Evolutionary conservation across 2,329 filamentous ascomycete genomes (phyloP).

Genomic region (Nemania sp.): DNA sequence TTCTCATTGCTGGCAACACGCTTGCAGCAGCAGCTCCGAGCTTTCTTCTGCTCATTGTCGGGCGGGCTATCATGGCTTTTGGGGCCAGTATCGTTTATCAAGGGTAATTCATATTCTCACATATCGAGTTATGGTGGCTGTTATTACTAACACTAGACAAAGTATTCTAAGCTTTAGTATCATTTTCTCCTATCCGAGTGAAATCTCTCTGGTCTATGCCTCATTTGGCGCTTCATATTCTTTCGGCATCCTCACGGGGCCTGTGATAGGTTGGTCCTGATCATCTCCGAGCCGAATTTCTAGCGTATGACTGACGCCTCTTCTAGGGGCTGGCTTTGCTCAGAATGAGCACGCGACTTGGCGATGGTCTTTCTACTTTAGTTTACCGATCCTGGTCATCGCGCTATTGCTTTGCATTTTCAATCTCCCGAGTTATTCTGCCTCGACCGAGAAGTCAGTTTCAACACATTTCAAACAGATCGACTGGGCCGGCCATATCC

Average conservation of each 20-base stretch:
- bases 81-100: slow-evolving; percentile 41
- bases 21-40: slow-evolving; percentile 38
- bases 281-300: slow-evolving; percentile 29
- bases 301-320: slow-evolving; percentile 7
- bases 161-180: slow-evolving; percentile 29
- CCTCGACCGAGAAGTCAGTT: slow-evolving; percentile 30
- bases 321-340: slow-evolving; percentile 39
- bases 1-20: slow-evolving; percentile 31
- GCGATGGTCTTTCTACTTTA: slow-evolving; percentile 42
- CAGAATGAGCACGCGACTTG: slow-evolving; percentile 43
- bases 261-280: slow-evolving; percentile 34
- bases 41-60: slow-evolving; percentile 40
- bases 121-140: not conserved
- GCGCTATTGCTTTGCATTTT: slow-evolving; percentile 44
- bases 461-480: slow-evolving; percentile 35
- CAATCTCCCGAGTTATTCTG: slow-evolving; percentile 45
- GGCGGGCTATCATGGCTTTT: slow-evolving; percentile 41
- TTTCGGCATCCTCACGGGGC: slow-evolving; percentile 34
- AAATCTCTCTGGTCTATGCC: slow-evolving; percentile 29
- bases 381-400: slow-evolving; percentile 22
- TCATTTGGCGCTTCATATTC: slow-evolving; percentile 34
- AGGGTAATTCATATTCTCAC: slow-evolving; percentile 28
- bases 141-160: not conserved
- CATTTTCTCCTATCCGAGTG: slow-evolving; percentile 31
- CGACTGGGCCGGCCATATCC: slow-evolving; percentile 50